phyloP scores from a whole-genome alignment of 2,329 filamentous ascomycete genomes.

The Monilinia vaccinii-corymbosi region DNA sequence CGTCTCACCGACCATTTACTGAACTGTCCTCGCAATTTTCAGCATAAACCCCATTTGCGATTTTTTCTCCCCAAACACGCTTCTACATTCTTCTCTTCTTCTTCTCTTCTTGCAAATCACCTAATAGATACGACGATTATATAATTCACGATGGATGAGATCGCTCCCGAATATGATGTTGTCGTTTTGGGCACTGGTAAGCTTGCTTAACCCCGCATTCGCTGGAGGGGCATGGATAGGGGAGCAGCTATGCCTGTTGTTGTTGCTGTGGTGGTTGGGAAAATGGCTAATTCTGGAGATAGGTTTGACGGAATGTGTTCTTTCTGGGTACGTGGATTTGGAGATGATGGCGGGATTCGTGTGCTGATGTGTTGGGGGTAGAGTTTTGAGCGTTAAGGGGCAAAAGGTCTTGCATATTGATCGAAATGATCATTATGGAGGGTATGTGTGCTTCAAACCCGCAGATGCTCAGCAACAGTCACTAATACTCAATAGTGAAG shows the following conservation, averaged over 20 bases:
- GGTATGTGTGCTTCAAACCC: conserved; percentile 42
- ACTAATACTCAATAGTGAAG: conserved; percentile 53
- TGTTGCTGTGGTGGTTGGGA: not conserved
- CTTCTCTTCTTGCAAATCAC: not conserved
- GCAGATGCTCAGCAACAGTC: conserved; percentile 25
- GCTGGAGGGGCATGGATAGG: conserved; percentile 23
- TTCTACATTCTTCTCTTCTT: conserved; percentile 4
- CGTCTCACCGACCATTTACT: conserved; percentile 20
- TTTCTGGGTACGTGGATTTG: conserved; percentile 66
- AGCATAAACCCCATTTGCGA: conserved; percentile 8
- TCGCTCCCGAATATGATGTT: conserved; percentile 97
- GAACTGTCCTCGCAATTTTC: conserved; percentile 8
- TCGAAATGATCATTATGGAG: conserved; percentile 96
- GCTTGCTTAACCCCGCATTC: conserved; percentile 33
- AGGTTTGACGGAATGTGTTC: conserved; percentile 98
- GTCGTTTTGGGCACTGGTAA: conserved; percentile 95
- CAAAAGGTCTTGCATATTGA: conserved; percentile 99
- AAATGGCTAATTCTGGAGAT: conserved; percentile 17
- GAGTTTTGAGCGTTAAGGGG: conserved; percentile 94
- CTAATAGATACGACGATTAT: conserved; percentile 18
- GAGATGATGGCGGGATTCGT: not conserved
- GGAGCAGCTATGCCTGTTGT: not conserved
- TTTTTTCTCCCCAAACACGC: conserved; percentile 12
- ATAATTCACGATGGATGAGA: conserved; percentile 75
- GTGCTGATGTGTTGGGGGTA: conserved; percentile 28